Base-by-base conservation (phyloP, 176 grass and related monocot genomes). In the Juncus effusus region DNA sequence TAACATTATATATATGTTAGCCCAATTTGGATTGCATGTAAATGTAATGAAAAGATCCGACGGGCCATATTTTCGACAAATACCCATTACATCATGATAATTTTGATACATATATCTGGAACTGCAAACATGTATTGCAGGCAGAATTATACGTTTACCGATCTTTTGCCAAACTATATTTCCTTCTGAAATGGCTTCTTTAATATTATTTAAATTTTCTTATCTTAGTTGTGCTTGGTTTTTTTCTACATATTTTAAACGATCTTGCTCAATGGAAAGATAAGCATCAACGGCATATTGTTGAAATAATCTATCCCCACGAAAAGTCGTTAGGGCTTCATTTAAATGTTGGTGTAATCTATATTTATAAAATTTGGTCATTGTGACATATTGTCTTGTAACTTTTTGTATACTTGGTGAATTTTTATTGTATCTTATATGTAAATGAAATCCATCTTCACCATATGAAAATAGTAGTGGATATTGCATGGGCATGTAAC, bases 381-480 rank as follows among this genome's bases (percentile, higher is more conserved):
- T 82, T 4, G 15, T 82, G 4, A 82, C 11, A 7, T 11, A 52
- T 13, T 63, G 36, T 19, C 75, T 0, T 6, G 16, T 7, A 37
- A 38, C 3, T 50, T 40, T 54, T 67, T 13, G 8, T n/a, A 3
- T 5, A 56, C 7, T 4, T 60, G 57, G 57, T 1, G 13, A 16
- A 42, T 42, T 54, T 42, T 3, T 5, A 4, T 13, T 41, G 40
- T 16, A n/a, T n/a, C n/a, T n/a, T n/a, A n/a, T n/a, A n/a, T n/a
- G n/a, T n/a, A n/a, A n/a, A n/a, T n/a, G n/a, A 42, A 54, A 83
- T 1, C 81, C 68, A 19, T 84, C 81, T 79, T 84, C 76, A 13
- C 62, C 76, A 13, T 79, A 69, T 2, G 69, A 56, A 56, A 78
- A 74, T 3, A 83, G 19, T 3, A 78, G 15, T 0, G 75, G n/a